Evolutionary conservation across 2,329 filamentous ascomycete genomes (phyloP).

Genomic region (Aspergillus phoenicis): DNA sequence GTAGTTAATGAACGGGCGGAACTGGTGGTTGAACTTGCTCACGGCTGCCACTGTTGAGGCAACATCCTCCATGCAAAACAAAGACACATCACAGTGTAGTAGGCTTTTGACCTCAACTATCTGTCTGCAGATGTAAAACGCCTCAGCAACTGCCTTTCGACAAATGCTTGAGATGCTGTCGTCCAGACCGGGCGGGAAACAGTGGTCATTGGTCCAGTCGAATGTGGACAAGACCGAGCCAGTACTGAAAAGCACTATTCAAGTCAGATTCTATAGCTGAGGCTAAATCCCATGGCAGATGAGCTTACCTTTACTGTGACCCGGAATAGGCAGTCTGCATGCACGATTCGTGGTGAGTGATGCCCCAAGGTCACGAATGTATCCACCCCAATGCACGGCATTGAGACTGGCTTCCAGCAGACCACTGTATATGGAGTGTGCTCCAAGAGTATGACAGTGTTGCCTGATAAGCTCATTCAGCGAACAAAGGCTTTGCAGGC

Average conservation of each 20-base stretch:
- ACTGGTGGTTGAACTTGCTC: conserved; percentile 10
- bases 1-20: conserved; percentile 18
- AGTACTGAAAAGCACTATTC: no score
- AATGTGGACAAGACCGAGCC: no score
- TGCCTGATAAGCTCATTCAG: conserved; percentile 20
- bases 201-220: no score
- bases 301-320: conserved; percentile 9
- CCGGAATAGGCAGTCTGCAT: conserved; percentile 19
- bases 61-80: background rate
- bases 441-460: conserved; percentile 23
- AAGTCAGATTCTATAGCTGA: no score
- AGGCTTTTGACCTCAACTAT: no score
- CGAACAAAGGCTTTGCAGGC: conserved; percentile 18
- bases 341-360: conserved; percentile 19
- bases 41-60: background rate
- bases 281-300: background rate
- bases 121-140: no score
- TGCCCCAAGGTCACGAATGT: conserved; percentile 30
- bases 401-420: conserved; percentile 25
- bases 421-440: conserved; percentile 21
- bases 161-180: no score
- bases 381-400: conserved; percentile 26
- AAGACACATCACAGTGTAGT: no score
- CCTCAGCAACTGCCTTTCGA: no score
- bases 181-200: no score